Base-by-base conservation (phyloP, 208 protist genomes). In the Acanthamoeba royreba region DNA sequence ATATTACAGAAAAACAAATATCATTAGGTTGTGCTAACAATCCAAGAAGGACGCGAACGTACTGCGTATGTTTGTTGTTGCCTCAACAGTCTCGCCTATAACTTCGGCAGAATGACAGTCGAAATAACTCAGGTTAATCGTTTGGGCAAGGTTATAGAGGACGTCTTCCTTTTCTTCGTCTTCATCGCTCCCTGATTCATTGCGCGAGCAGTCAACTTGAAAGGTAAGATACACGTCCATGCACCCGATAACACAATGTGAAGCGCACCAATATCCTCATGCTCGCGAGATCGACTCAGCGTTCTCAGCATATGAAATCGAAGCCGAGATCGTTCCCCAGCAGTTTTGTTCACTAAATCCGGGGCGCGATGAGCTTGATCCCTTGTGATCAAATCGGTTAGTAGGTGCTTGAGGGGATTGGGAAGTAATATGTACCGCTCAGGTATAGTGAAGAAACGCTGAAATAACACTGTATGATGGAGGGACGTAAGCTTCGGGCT, bases 91-190 rank as follows among this genome's bases (percentile, higher is more conserved):
- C 45, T 53, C 81, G 17, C 45, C 45, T n/a, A 66, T 7, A 1
- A 88, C n/a, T 8, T 88, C 81, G 33, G 49, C 1, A 19, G 81
- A 88, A 35, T 55, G 17, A 28, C 15, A 88, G n/a, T 88, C 81
- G 19, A 88, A 88, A n/a, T 61, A 28, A 33, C 81, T 88, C 81
- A 38, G 33, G 31, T 55, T 61, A 8, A 88, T n/a, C 28, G n/a
- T n/a, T 22, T 88, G 81, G 17, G 81, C 81, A n/a, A 88, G n/a
- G 46, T 88, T 88, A 47, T 40, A 88, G 35, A 88, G n/a, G 11
- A 88, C 45, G 49, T 88, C 81, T 38, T 88, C 81, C 13, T 61
- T 53, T 28, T 61, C 81, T 19, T 55, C 49, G 45, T 88, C 31
- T 43, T 61, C 81, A 2, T 61, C 81, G 22, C 61, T 47, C 11